Conservation (phyloP, 1,284 basidiomycete genomes). For the Naganishia cerealis region DNA sequence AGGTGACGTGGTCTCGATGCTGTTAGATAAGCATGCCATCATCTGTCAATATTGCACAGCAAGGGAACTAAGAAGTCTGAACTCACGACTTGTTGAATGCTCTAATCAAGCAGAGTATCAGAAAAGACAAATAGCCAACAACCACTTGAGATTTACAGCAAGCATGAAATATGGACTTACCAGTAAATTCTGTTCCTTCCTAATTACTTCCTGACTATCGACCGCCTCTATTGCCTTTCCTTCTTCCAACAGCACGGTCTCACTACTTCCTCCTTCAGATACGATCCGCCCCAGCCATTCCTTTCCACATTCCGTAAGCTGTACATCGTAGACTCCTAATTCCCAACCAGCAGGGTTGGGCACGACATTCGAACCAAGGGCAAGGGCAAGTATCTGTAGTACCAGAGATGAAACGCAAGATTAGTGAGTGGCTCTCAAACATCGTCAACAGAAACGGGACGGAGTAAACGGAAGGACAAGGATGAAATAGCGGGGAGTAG, state of each 20-base stretch:
- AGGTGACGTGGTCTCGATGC: conserved; percentile 58
- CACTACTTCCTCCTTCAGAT: background rate
- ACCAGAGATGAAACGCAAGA: background rate
- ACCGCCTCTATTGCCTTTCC: conserved; percentile 8
- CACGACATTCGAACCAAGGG: conserved; percentile 55
- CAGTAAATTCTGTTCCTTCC: conserved; percentile 41
- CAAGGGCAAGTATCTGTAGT: conserved; percentile 58
- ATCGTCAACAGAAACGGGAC: background rate
- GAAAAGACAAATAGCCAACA: conserved; percentile 9
- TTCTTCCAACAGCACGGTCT: background rate
- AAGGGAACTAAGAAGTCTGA: background rate
- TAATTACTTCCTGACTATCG: conserved; percentile 39
- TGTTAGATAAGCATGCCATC: conserved; percentile 23
- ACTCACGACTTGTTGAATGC: conserved; percentile 57
- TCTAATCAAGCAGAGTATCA: conserved; percentile 39
- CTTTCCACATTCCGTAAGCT: conserved; percentile 54
- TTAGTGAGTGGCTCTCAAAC: background rate
- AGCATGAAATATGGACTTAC: conserved; percentile 39
- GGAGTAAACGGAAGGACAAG: too few relatives aligned
- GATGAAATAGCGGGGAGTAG: too few relatives aligned
- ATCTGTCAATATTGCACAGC: background rate
- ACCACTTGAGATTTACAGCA: background rate
- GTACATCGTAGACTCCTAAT: conserved; percentile 54
- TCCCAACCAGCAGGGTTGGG: conserved; percentile 58
- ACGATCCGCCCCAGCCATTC: conserved; percentile 50